Base-by-base conservation (phyloP, 768 basidiomycete species). In the Cantharellus cinnabarinus region DNA sequence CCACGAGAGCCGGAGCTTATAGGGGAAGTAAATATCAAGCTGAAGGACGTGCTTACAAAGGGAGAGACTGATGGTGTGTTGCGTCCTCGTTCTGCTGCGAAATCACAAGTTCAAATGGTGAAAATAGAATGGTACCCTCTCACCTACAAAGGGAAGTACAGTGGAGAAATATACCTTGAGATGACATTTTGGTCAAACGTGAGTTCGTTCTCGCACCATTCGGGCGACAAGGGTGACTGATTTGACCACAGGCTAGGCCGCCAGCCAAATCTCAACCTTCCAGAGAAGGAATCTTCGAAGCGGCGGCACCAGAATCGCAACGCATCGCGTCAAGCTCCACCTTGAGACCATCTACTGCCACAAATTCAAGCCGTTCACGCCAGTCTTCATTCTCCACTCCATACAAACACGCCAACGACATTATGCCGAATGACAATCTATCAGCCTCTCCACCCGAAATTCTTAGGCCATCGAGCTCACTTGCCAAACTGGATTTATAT, bases 131-230 rank as follows among this genome's bases (percentile, higher is more conserved):
- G 93, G 95, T 91, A 94, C 68, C 83, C 82, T 29, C 74, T 98
- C 37, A 79, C 77, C 69, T 77, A 85, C 72, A 97, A 93, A 70
- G 89, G 89, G 63, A 88, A 88, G 71, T 97, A 95, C 68, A 81
- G 83, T 37, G 95, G 95, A 4, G 94, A 98, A 69, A 82, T 99
- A 7, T 98, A 94, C 67, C 75, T 98, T 29, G 95, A 99, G 68
- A 70, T 98, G 66, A 99, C 95, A 0, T 98, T 94, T 72, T 99
- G 88, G 82, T 91, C 91, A 5, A 89, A 89, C 68, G 88, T 89
- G 62, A 59, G 83, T 76, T 29, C 29, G 2, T 20, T 1, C 29
- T 41, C 5, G 10, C 42, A 15, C 39, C n/a, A 10, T 42, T 20
- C 20, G 41, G 29, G 29, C 44, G 29, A 29, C 10, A 48, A 29